Conservation (phyloP, 129 eudicot species). For the Dittrichia graveolens region DNA sequence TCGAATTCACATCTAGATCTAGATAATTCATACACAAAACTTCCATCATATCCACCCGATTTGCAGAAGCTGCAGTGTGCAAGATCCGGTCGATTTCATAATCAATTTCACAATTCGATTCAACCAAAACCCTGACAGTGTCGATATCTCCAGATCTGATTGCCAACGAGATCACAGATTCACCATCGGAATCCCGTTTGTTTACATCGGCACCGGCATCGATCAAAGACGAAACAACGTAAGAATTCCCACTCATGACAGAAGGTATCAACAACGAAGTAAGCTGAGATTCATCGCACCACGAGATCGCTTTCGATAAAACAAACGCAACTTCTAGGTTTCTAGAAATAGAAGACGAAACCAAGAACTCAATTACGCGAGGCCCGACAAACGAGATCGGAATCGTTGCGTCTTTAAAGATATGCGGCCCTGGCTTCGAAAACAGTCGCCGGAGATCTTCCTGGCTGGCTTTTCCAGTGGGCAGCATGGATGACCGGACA, state of each 20-base stretch:
- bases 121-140: slow-evolving; percentile 47
- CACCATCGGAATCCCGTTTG: slow-evolving; percentile 28
- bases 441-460: slow-evolving; percentile 69
- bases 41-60: slow-evolving; percentile 63
- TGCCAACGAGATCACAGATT: slow-evolving; percentile 52
- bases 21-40: slow-evolving; percentile 52
- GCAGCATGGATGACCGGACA: slow-evolving; percentile 73
- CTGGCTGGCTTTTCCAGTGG: slow-evolving; percentile 73
- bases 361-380: slow-evolving; percentile 50
- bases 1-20: slow-evolving; percentile 55
- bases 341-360: slow-evolving; percentile 31
- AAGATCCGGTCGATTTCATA: slow-evolving; percentile 45
- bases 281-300: slow-evolving; percentile 53
- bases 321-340: slow-evolving; percentile 43
- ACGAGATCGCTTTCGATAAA: slow-evolving; percentile 53
- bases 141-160: slow-evolving; percentile 50
- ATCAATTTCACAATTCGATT: slow-evolving; percentile 47
- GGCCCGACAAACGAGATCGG: slow-evolving; percentile 68
- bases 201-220: slow-evolving; percentile 59
- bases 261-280: slow-evolving; percentile 46
- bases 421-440: slow-evolving; percentile 60
- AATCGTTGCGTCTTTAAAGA: slow-evolving; percentile 64
- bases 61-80: slow-evolving; percentile 55
- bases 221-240: slow-evolving; percentile 48
- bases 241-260: slow-evolving; percentile 40